Percentiles rank a stretch among this genome's conserved stretches.
These are phyloP conservation scores for Phytopythium ostracodes DNA, from an alignment of 352 stramenopile species.

Conservation along the genomic window DNA sequence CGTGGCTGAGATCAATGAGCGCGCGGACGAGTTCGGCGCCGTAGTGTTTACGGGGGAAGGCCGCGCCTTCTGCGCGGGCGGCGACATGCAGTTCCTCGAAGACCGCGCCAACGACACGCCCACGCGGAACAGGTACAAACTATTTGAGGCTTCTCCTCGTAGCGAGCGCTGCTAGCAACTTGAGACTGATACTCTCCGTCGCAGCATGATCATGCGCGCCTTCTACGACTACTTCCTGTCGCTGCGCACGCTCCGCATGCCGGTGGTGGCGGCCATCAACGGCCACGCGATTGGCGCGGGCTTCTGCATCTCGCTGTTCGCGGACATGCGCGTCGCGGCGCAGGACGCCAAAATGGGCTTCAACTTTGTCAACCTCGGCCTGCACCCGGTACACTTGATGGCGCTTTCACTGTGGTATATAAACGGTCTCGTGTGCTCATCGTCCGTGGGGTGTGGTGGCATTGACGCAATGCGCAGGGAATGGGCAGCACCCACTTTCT, in stretches of 20 bases:
- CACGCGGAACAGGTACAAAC: constrained; percentile 75
- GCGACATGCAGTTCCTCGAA: constrained; percentile 81
- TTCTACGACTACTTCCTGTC: constrained; percentile 86
- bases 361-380: constrained; percentile 83
- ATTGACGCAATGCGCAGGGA: constrained; percentile 30
- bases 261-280: constrained; percentile 83
- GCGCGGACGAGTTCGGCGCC: constrained; percentile 48
- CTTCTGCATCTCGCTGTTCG: constrained; percentile 80
- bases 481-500: constrained; percentile 87
- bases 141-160: neutral
- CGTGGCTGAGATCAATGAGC: constrained; percentile 45
- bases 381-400: constrained; percentile 52
- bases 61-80: constrained; percentile 84
- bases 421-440: neutral
- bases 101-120: constrained; percentile 52
- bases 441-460: neutral
- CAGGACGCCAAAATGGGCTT: constrained; percentile 81
- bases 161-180: neutral
- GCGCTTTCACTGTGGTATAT: neutral
- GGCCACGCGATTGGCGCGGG: constrained; percentile 76
- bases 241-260: constrained; percentile 73
- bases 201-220: constrained; percentile 64
- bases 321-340: constrained; percentile 67
- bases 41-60: constrained; percentile 75
- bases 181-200: neutral